A percentile compares a stretch with the other conserved stretches of the same genome.
Evolutionary conservation across 108 stramenopile species (phyloP).

Genomic region (Chaetoceros tenuissimus): DNA sequence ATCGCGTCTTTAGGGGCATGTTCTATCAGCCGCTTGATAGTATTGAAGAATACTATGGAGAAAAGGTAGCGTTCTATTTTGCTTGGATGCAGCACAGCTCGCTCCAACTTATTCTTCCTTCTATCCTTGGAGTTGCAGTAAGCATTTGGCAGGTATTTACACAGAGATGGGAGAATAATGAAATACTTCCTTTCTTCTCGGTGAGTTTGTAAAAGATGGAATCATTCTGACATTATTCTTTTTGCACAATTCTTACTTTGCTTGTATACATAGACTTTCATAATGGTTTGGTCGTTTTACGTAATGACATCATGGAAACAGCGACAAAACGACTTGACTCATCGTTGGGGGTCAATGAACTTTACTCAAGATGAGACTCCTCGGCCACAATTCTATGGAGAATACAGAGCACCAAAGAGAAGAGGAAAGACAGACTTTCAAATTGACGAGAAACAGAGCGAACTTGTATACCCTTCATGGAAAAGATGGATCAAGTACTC

Average conservation of each 20-base stretch:
- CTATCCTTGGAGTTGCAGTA: slow-evolving; percentile 61
- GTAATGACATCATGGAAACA: slow-evolving; percentile 90
- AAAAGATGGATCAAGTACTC: slow-evolving; percentile 73
- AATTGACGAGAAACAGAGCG: slow-evolving; percentile 59
- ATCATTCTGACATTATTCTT: slow-evolving; percentile 6
- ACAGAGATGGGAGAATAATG: slow-evolving; percentile 59
- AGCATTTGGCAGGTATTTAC: slow-evolving; percentile 49
- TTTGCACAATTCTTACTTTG: not conserved
- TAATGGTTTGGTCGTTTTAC: slow-evolving; percentile 91
- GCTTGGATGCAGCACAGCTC: slow-evolving; percentile 95
- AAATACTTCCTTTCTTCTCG: slow-evolving; percentile 59
- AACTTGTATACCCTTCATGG: slow-evolving; percentile 80
- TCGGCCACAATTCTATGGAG: slow-evolving; percentile 86
- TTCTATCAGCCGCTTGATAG: slow-evolving; percentile 87
- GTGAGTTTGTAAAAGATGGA: not conserved
- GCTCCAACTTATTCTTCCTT: slow-evolving; percentile 60
- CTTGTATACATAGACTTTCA: slow-evolving; percentile 36
- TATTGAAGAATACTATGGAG: slow-evolving; percentile 96
- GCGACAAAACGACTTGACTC: slow-evolving; percentile 68
- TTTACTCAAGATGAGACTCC: slow-evolving; percentile 89
- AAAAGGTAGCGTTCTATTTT: slow-evolving; percentile 96
- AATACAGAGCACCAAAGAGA: slow-evolving; percentile 38
- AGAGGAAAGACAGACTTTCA: too few relatives aligned
- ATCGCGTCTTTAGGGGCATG: slow-evolving; percentile 64
- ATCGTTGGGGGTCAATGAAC: slow-evolving; percentile 87